phyloP scores from a whole-genome alignment of 176 grass and related monocot species.

The Zea luxurians region DNA sequence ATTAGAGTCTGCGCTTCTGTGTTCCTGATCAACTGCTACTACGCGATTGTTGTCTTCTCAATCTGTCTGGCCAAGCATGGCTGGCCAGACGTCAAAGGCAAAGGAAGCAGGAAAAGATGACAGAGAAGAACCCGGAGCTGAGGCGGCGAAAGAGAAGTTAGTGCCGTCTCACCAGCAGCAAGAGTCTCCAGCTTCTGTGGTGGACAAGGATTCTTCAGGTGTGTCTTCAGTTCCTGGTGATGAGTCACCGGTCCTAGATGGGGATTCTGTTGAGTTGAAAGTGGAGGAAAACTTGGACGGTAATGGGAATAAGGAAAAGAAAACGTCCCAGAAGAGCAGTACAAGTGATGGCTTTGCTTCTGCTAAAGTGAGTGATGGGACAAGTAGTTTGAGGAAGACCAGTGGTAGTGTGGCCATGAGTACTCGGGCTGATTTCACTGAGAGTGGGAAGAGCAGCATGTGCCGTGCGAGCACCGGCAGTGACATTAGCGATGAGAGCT shows the following conservation, averaged over 20 bases:
- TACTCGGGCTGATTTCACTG: constrained; percentile 56
- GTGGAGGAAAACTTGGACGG: constrained; percentile 43
- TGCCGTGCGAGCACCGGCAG: constrained; percentile 66
- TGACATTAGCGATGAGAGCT: constrained; percentile 75
- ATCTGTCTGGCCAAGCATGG: constrained; percentile 26
- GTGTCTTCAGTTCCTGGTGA: constrained; percentile 35
- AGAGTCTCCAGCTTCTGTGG: constrained; percentile 32
- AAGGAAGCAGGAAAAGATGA: constrained; percentile 39
- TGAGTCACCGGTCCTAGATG: constrained; percentile 28
- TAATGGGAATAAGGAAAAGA: constrained; percentile 71
- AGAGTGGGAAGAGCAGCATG: constrained; percentile 93
- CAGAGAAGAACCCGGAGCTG: constrained; percentile 18
- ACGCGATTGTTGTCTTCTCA: constrained; percentile 34
- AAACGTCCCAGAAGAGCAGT: constrained; percentile 66
- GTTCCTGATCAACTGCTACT: constrained; percentile 22
- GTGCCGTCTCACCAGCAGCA: constrained; percentile 34
- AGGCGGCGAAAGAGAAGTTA: constrained; percentile 14
- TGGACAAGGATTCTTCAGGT: constrained; percentile 48
- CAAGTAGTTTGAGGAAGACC: constrained; percentile 69
- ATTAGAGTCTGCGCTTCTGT: neutral
- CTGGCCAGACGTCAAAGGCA: constrained; percentile 14
- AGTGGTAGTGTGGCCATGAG: constrained; percentile 66
- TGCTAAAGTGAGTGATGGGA: constrained; percentile 89
- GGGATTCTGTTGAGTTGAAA: constrained; percentile 50
- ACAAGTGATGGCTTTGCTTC: constrained; percentile 72